A percentile compares a stretch with the other conserved stretches of the same genome.
These are phyloP conservation scores for Phialemoniopsis sp. DNA, from an alignment of 2,329 filamentous ascomycete genomes.

Conservation along the genomic window DNA sequence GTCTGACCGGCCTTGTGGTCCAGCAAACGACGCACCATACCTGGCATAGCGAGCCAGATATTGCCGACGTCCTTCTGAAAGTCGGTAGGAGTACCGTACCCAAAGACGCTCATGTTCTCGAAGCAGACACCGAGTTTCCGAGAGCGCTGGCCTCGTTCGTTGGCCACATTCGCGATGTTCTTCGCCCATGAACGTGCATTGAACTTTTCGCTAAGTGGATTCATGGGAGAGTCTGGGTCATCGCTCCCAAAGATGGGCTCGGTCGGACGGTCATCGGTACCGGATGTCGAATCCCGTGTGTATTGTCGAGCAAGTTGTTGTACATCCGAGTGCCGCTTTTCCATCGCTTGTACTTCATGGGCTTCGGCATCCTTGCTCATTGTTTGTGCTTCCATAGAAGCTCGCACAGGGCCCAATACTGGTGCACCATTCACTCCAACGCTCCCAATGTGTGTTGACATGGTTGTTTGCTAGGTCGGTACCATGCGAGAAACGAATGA, in stretches of 20 bases:
- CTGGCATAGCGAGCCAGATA: constrained; percentile 20
- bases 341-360: not conserved
- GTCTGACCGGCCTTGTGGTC: constrained; percentile 40
- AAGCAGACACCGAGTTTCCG: constrained; percentile 31
- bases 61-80: constrained; percentile 39
- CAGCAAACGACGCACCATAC: constrained; percentile 15
- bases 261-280: constrained; percentile 1
- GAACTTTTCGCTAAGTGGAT: constrained; percentile 29
- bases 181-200: constrained; percentile 27
- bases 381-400: too few relatives aligned
- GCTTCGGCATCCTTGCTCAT: not conserved
- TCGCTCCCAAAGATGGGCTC: constrained; percentile 19
- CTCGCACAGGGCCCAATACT: too few relatives aligned
- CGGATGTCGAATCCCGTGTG: constrained; percentile 12
- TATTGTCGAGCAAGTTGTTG: constrained; percentile 15
- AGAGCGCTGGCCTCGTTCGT: constrained; percentile 17
- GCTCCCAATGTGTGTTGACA: too few relatives aligned
- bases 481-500: too few relatives aligned
- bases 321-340: constrained; percentile 13
- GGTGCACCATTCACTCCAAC: too few relatives aligned
- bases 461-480: too few relatives aligned
- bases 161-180: constrained; percentile 15
- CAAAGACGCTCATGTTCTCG: constrained; percentile 39
- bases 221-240: constrained; percentile 20
- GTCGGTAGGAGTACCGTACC: constrained; percentile 42